A percentile compares a stretch with the other conserved stretches of the same genome.
Evolutionary conservation across 805 yeast genomes (phyloP).

Genomic region (Myxozyma vanderwaltii): DNA sequence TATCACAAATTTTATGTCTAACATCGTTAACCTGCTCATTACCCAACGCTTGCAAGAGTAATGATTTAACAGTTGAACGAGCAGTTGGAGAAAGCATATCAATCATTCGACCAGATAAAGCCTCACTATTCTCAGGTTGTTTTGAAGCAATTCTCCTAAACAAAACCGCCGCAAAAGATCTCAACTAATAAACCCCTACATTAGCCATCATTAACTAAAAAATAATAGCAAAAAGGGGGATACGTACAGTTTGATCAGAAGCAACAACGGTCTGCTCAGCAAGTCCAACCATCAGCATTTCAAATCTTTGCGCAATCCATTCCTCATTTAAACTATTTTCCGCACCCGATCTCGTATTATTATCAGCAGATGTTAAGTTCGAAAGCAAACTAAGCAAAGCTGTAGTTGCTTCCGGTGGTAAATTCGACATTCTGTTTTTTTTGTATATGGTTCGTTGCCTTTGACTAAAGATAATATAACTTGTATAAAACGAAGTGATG

Average conservation of each 20-base stretch:
- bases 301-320: conserved; percentile 77
- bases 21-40: conserved; percentile 70
- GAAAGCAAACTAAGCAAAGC: conserved; percentile 59
- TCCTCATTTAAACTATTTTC: conserved; percentile 70
- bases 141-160: conserved; percentile 76
- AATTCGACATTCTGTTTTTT: conserved; percentile 34
- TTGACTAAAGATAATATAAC: too few species aligned
- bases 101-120: conserved; percentile 74
- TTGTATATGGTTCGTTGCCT: too few species aligned
- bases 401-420: conserved; percentile 63
- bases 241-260: conserved; percentile 57
- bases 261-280: conserved; percentile 70
- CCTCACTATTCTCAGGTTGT: conserved; percentile 62
- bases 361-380: conserved; percentile 79
- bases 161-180: conserved; percentile 80
- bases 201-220: background rate
- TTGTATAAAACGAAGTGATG: too few species aligned
- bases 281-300: conserved; percentile 69
- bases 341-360: conserved; percentile 71
- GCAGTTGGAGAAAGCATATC: conserved; percentile 66
- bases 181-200: conserved; percentile 29
- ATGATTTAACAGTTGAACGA: conserved; percentile 60
- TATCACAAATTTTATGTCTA: conserved; percentile 91
- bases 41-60: conserved; percentile 70
- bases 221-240: background rate